Evolutionary conservation across 2,329 filamentous ascomycete species (phyloP), one percentile per base, ranked within the genome.

Genomic region (Fusarium sp.): DNA sequence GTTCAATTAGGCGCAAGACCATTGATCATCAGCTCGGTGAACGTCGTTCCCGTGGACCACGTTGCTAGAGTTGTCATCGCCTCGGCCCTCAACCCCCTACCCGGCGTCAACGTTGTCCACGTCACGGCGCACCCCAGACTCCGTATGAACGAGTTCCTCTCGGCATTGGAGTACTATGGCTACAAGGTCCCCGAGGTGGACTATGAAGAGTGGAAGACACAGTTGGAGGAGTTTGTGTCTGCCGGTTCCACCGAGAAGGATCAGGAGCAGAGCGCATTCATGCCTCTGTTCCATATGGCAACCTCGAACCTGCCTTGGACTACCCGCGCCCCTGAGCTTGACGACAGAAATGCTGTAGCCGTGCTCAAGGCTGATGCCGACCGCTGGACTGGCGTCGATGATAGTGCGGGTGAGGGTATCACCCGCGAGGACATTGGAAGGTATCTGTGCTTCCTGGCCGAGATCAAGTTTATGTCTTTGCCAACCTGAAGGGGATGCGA

Each of bases 11-110:
- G 85, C 2, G 87, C 88, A 6, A 88, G 94, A 0, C 95, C 95
- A 0, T 88, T 89, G 76, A 97, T 98, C 73, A 83, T 88, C 81
- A 98, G 98, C 85, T 94, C 94, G 0, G 91, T 98, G 82, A 98
- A 98, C 85, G 91, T 92, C 82, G 93, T 97, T 0, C 95, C 96
- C 0, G 95, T 98, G 25, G 91, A 92, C 72, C 94, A 97, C 76
- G 95, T 98, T 30, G 90, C 93, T 1, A 88, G 90, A 23, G 90
- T 97, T 13, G 92, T 97, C 34, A 91, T 95, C 20, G 94, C 95
- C 1, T 87, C 92, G 4, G 59, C 61, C 16, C 56, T 97, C 75
- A 89, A 93, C 79, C 91, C 92, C 1, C 87, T 91, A 1, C 74
- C 80, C 34, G 80, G 81, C 6, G 81, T 87, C 9, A 86, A 89